Base-by-base conservation (phyloP, 2,329 filamentous ascomycete genomes). In the Penicillium brasilianum region DNA sequence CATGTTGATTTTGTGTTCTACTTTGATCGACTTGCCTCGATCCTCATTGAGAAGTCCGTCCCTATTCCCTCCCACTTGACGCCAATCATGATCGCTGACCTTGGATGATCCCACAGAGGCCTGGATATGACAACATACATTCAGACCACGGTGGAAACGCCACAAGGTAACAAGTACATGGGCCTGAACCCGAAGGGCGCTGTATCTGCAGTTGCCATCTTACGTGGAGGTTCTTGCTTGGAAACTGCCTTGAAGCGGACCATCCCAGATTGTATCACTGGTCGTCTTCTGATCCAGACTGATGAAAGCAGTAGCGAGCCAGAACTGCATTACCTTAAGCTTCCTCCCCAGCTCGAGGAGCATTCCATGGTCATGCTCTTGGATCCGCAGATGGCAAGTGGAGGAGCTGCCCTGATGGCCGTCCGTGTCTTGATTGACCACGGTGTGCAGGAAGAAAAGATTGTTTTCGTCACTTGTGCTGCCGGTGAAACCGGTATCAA, bases 1-100 rank as follows among this genome's bases (percentile, higher is more conserved):
- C 85, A 91, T 44, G 94, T 97, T 73, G 93, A 98, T 69, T 98
- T 97, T 74, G 92, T 97, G 64, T 98, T 98, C 78, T 98, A 98
- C 78, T 97, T 98, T 76, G 93, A 99, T 77, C 87, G 95, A 39
- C 82, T 98, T 39, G 88, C 91, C 1, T 87, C 90, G n/a, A 82
- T 97, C 55, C 83, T 98, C 28, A 86, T 98, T 50, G 94, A 98
- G 76, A 85, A 80, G 72, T 84, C 78, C 56, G 41, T 2, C 46
- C 20, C 16, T 7, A 2, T 11, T 25, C 3, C 8, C 13, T 32
- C n/a, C 20, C 30, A 3, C 11, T 4, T 22, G n/a, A 30, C 4
- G 4, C 41, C n/a, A 36, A 36, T 39, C 5, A 2, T 41, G 39
- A 3, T 11, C 50, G 43, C 60, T 66, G 52, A 64, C 57, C 16